Percentiles rank a stretch among this genome's conserved stretches.
phyloP scores from a whole-genome alignment of 2,329 filamentous ascomycete species.

The Purpureocillium lavendulum region DNA sequence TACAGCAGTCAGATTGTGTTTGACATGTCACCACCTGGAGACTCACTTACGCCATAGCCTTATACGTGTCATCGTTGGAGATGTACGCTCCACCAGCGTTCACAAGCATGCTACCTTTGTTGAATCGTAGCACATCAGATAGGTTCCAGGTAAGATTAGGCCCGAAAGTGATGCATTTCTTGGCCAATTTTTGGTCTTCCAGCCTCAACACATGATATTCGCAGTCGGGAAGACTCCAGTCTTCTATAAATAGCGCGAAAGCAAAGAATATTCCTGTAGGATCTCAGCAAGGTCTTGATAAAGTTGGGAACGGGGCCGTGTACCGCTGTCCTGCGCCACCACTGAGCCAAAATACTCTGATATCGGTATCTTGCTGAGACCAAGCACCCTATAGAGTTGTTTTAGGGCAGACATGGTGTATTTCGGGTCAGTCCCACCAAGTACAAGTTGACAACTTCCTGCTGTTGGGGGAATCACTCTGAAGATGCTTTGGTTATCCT shows the following conservation, averaged over 20 bases:
- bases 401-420: conserved; percentile 1
- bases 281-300: too few species aligned
- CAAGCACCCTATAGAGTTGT: not conserved
- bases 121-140: not conserved
- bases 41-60: too few species aligned
- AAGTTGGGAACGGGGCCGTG: not conserved
- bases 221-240: not conserved
- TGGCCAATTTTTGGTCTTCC: not conserved
- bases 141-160: not conserved
- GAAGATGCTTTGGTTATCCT: not conserved
- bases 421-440: not conserved
- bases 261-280: not conserved
- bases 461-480: not conserved
- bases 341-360: conserved; percentile 2
- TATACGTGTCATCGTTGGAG: not conserved
- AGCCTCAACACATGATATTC: not conserved
- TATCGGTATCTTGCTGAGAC: conserved; percentile 1
- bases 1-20: too few species aligned
- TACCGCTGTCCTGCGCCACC: not conserved
- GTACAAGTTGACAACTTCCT: not conserved
- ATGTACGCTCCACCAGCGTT: not conserved
- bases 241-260: not conserved
- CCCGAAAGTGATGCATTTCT: not conserved
- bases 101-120: not conserved
- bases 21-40: too few species aligned